Base-by-base conservation (phyloP, 176 grass and related monocot genomes). In the Secale cereale region DNA sequence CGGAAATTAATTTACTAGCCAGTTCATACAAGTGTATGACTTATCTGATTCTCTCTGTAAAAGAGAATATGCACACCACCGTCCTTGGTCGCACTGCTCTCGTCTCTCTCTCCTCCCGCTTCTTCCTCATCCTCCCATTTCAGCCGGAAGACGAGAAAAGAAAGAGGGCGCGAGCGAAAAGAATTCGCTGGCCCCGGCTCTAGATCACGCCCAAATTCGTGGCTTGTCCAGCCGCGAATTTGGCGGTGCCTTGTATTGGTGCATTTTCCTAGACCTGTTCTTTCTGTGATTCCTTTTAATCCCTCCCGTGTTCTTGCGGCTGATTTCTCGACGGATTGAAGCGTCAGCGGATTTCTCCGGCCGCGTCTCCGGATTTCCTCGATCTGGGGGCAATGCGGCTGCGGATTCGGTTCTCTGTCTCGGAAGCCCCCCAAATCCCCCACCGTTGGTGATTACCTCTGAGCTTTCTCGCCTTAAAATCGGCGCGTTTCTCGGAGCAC, bases 191-290 rank as follows among this genome's bases (percentile, higher is more conserved):
- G n/a, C 20, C 71, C 6, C 73, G 56, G 19, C 25, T 31, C 78
- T 64, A 78, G 32, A 60, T 86, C 79, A 78, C 27, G 40, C 66
- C 15, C 84, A 66, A 83, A 79, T 74, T 59, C 20, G 43, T 79
- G 69, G 36, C 32, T 72, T 56, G 23, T 79, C 31, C 41, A 4
- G 26, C 29, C 65, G 66, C 45, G 22, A 60, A 83, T 86, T 90
- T 59, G 40, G 84, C 59, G 64, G 41, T 25, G 57, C 56, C 37
- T 43, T 59, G 50, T 78, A 46, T 78, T 54, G 41, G 73, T 65
- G 57, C 73, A 30, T 30, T 40, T 37, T 41, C 10, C 3, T 17
- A 40, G 33, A 27, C 19, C 64, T 65, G 66, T 6, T 57, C 59
- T 78, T 30, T 8, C 28, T 59, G 37, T 29, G 6, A 63, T 56